Conservation (phyloP, 192 early-diverging fungal species). For the Mycoemilia scoparia region DNA sequence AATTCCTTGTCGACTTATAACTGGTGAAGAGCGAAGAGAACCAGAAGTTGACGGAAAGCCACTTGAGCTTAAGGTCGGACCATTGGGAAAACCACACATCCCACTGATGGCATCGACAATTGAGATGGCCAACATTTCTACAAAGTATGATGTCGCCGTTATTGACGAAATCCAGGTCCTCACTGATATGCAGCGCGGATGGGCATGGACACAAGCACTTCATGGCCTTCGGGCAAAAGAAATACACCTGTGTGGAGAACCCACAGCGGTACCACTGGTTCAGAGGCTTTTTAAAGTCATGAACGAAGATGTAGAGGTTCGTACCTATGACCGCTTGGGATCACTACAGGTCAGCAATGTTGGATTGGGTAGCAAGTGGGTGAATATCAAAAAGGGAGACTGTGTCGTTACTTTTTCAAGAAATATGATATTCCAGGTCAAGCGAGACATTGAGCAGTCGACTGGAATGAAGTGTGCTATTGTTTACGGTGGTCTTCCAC, state of each 20-base stretch:
- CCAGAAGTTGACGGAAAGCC: slow-evolving; percentile 16
- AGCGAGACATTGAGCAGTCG: slow-evolving; percentile 51
- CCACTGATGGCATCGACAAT: slow-evolving; percentile 59
- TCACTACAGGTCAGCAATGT: slow-evolving; percentile 32
- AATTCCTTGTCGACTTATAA: slow-evolving; percentile 63
- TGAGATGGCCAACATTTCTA: slow-evolving; percentile 61
- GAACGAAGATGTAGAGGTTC: slow-evolving; percentile 64
- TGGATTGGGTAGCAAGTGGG: slow-evolving; percentile 36
- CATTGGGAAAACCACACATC: slow-evolving; percentile 15
- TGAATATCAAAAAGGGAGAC: slow-evolving; percentile 56
- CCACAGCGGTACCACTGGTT: slow-evolving; percentile 63
- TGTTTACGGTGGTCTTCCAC: slow-evolving; percentile 84
- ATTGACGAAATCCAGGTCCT: slow-evolving; percentile 98
- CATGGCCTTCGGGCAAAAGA: slow-evolving; percentile 61
- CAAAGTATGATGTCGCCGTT: slow-evolving; percentile 60
- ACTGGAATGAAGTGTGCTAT: slow-evolving; percentile 70
- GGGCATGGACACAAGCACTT: slow-evolving; percentile 90
- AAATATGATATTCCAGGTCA: slow-evolving; percentile 56
- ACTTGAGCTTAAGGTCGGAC: slow-evolving; percentile 2
- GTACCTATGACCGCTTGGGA: slow-evolving; percentile 63
- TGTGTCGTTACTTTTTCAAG: slow-evolving; percentile 82
- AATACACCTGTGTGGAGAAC: slow-evolving; percentile 87
- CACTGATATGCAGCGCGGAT: slow-evolving; percentile 62
- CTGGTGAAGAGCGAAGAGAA: slow-evolving; percentile 71
- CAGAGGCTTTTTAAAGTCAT: slow-evolving; percentile 45